These are phyloP conservation scores for Primulina tabacum DNA, from an alignment of 257 asterid species.

Conservation along the genomic window DNA sequence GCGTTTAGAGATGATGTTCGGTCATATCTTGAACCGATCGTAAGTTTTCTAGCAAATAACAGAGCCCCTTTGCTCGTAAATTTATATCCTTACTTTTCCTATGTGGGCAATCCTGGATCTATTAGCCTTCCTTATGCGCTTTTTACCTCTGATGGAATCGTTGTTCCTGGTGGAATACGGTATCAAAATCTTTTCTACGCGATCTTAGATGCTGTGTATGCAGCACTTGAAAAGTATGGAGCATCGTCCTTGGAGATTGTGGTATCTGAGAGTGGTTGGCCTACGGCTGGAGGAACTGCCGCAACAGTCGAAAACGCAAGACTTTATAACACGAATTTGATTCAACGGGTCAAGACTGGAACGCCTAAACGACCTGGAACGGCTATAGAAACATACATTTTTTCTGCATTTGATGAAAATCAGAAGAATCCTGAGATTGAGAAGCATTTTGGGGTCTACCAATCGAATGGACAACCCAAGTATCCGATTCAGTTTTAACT, in stretches of 20 bases:
- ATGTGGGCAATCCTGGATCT: background rate
- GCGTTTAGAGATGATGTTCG: constrained; percentile 23
- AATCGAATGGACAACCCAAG: background rate
- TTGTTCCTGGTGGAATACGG: constrained; percentile 26
- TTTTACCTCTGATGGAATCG: constrained; percentile 22
- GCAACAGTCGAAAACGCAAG: constrained; percentile 29
- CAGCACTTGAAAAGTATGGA: constrained; percentile 33
- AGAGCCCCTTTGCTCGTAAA: constrained; percentile 30
- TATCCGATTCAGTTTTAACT: background rate
- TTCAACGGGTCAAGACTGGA: background rate
- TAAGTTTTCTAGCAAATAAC: constrained; percentile 24
- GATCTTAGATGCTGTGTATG: constrained; percentile 34
- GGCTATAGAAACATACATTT: background rate
- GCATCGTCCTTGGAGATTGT: constrained; percentile 31
- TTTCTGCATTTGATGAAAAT: background rate
- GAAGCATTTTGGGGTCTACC: background rate
- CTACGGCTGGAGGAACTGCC: constrained; percentile 33
- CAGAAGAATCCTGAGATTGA: background rate
- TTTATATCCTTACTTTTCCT: constrained; percentile 30
- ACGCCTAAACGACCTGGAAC: background rate
- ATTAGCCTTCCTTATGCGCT: constrained; percentile 35
- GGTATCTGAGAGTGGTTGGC: constrained; percentile 50
- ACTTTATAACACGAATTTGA: background rate
- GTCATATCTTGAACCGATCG: constrained; percentile 26
- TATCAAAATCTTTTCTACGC: constrained; percentile 36